These are phyloP conservation scores for Penicillium paradoxum DNA, from an alignment of 495 filamentous ascomycete genomes.

Conservation along the genomic window DNA sequence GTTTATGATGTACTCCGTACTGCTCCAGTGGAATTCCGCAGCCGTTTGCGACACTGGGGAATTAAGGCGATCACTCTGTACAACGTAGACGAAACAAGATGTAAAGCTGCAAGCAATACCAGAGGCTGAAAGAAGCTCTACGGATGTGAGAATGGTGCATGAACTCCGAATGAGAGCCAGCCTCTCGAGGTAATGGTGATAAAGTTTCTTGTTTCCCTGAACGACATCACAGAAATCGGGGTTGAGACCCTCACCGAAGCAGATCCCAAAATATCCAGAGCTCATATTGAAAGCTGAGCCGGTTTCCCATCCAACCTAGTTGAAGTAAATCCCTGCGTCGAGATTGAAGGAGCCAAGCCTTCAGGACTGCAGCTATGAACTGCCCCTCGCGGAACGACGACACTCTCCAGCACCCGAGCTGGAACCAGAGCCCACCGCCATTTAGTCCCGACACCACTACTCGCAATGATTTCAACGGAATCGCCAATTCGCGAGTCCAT, in stretches of 20 bases:
- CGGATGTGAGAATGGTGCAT: no score
- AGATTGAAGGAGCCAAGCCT: not conserved
- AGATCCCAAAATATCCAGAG: not conserved
- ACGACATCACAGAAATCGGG: no score
- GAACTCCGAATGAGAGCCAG: no score
- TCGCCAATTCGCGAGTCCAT: constrained; percentile 38
- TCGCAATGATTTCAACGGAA: constrained; percentile 59
- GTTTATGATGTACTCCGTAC: no score
- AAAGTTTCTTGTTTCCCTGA: no score
- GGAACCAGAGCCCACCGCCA: constrained; percentile 56
- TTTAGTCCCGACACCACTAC: constrained; percentile 57
- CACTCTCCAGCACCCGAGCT: constrained; percentile 46
- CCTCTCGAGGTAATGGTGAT: no score
- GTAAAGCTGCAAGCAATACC: no score
- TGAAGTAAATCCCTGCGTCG: no score
- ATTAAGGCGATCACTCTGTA: not conserved
- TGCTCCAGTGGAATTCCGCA: not conserved
- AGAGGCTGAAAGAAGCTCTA: no score
- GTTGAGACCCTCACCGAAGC: no score
- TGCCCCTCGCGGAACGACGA: constrained; percentile 62
- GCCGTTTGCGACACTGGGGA: constrained; percentile 9
- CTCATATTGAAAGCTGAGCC: not conserved
- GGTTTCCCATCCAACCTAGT: no score
- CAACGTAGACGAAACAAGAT: not conserved
- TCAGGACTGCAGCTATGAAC: constrained; percentile 46